phyloP scores from a whole-genome alignment of 208 protist species.

The Wallacemonas rigidus region DNA sequence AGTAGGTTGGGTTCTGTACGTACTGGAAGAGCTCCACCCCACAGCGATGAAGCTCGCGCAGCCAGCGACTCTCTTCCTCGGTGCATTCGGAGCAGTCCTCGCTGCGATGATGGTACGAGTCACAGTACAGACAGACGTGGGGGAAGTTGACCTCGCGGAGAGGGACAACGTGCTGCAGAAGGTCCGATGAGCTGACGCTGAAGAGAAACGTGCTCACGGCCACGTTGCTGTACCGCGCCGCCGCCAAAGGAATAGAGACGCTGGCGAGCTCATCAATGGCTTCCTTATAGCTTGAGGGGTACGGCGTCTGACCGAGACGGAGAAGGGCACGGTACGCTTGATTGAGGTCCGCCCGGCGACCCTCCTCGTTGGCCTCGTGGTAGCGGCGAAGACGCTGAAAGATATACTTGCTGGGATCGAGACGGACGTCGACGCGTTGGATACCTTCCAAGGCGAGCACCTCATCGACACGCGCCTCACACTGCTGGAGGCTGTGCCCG shows the following conservation, averaged over 20 bases:
- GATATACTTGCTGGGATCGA: slow-evolving; percentile 43
- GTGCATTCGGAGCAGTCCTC: slow-evolving; percentile 55
- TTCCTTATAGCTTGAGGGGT: slow-evolving; percentile 55
- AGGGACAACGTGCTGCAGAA: slow-evolving; percentile 69
- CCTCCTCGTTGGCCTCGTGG: slow-evolving; percentile 12
- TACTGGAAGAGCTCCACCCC: slow-evolving; percentile 80
- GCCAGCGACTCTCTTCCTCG: slow-evolving; percentile 63
- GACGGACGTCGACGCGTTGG: slow-evolving; percentile 54
- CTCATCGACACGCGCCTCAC: slow-evolving; percentile 44
- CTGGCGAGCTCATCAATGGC: slow-evolving; percentile 75
- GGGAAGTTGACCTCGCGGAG: slow-evolving; percentile 70
- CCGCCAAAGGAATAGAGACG: slow-evolving; percentile 72
- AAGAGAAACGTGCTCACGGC: slow-evolving; percentile 82
- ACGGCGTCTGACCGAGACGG: slow-evolving; percentile 29
- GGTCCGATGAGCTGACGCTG: slow-evolving; percentile 69
- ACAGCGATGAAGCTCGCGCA: slow-evolving; percentile 64
- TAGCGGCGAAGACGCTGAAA: slow-evolving; percentile 40
- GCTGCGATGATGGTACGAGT: slow-evolving; percentile 69
- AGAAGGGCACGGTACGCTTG: slow-evolving; percentile 58
- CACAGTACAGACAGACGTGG: slow-evolving; percentile 86
- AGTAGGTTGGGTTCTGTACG: slow-evolving; percentile 49
- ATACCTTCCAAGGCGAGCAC: slow-evolving; percentile 49
- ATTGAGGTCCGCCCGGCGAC: slow-evolving; percentile 38
- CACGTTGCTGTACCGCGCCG: slow-evolving; percentile 85
- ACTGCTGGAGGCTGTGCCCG: slow-evolving; percentile 65